Evolutionary conservation across 176 grass and related monocot genomes (phyloP), one percentile per base, ranked within the genome.

Genomic region (Carex kokanica): DNA sequence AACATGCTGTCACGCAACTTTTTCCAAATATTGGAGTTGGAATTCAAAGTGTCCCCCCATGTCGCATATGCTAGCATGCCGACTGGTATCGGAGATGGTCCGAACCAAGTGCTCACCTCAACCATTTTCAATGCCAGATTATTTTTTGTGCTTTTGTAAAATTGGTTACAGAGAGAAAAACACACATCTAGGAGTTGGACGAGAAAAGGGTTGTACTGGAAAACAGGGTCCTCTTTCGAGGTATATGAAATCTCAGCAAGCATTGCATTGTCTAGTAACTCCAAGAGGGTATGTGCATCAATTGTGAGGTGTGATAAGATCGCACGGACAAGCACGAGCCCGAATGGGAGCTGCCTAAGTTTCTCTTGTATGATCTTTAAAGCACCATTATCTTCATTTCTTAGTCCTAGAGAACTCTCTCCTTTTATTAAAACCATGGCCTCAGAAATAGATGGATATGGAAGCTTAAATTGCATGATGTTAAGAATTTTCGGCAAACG

Each of bases 401-500:
- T 2, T 17, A 87, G 32, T 8, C 5, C n/a, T 21, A 34, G 60
- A 64, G 20, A 23, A 12, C 2, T 58, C 8, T 32, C 57, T 64
- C 88, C 90, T 65, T 86, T 92, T 87, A 92, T 87, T 13, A 96
- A 81, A 9, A 3, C 56, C 86, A 89, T 92, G 18, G 87, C 21
- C 34, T 83, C 85, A 6, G 74, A 6, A 57, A 4, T 2, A 80
- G 81, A 86, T 21, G 90, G 56, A 66, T 38, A 62, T 1, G 79
- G 70, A 1, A 92, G 82, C 56, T 29, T 55, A 43, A 91, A 27
- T n/a, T 81, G 77, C 62, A 64, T 40, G 8, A 89, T 29, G 34
- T 82, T 86, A 16, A 34, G 49, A 43, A 96, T 1, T 45, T 49
- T 27, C 58, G 43, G 38, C 21, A 96, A 84, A 6, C 90, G 78